Conservation (phyloP, 306 rosid genomes). For the Mimosa pudica region DNA sequence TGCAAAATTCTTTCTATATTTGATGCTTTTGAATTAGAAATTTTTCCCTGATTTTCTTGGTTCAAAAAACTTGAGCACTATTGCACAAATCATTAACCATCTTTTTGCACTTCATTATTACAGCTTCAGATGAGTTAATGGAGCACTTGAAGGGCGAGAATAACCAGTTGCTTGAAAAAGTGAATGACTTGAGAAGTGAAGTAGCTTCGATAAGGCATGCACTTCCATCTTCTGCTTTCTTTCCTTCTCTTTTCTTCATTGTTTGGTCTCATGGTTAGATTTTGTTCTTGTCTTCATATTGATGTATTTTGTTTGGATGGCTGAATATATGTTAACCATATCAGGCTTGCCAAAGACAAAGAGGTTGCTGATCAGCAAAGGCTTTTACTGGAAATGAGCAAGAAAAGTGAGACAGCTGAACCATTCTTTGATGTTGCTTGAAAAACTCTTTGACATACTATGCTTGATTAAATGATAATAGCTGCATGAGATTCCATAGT, state of each 20-base stretch:
- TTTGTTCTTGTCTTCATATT: slow-evolving; percentile 15
- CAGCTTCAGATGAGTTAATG: slow-evolving; percentile 81
- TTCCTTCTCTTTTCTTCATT: not conserved
- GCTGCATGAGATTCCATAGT: not conserved
- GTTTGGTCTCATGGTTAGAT: not conserved
- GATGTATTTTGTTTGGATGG: not conserved
- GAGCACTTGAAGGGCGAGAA: slow-evolving; percentile 68
- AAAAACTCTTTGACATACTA: not conserved
- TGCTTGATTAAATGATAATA: not conserved
- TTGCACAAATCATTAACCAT: not conserved
- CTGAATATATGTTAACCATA: slow-evolving; percentile 34
- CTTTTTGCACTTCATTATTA: slow-evolving; percentile 20
- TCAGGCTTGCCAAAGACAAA: slow-evolving; percentile 62
- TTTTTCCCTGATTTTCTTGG: not conserved
- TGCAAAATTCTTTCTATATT: not conserved
- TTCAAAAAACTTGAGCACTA: slow-evolving; percentile 9
- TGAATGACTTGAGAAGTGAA: slow-evolving; percentile 70
- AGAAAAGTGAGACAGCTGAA: slow-evolving; percentile 58
- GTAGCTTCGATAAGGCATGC: slow-evolving; percentile 64
- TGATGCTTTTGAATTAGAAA: not conserved
- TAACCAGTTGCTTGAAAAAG: slow-evolving; percentile 53
- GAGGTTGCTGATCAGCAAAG: slow-evolving; percentile 56
- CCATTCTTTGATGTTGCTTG: slow-evolving; percentile 8
- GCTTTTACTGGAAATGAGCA: slow-evolving; percentile 54
- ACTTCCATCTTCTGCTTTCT: slow-evolving; percentile 5